Evolutionary conservation across 345 rosid species (phyloP).

Genomic region (Arabis hirsuta): DNA sequence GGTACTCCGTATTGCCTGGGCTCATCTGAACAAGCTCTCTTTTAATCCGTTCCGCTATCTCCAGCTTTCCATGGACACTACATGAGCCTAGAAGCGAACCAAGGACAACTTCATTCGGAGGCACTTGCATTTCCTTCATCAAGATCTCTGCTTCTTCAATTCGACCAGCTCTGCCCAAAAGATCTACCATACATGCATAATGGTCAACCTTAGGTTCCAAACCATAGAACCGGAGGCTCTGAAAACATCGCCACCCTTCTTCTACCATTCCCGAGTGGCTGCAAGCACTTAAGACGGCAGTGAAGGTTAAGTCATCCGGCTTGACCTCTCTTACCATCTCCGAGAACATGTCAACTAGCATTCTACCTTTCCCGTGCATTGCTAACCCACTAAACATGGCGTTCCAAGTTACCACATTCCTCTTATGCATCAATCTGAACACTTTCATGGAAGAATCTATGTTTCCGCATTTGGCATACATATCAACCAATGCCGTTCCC

Average conservation of each 20-base stretch:
- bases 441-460: slow-evolving; percentile 56
- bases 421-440: slow-evolving; percentile 55
- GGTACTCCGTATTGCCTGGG: slow-evolving; percentile 67
- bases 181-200: slow-evolving; percentile 91
- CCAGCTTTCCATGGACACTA: slow-evolving; percentile 59
- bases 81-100: slow-evolving; percentile 88
- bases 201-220: slow-evolving; percentile 69
- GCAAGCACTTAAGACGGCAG: slow-evolving; percentile 74
- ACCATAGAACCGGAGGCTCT: slow-evolving; percentile 50
- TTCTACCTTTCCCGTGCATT: slow-evolving; percentile 68
- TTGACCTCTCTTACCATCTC: slow-evolving; percentile 65
- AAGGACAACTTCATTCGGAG: slow-evolving; percentile 78
- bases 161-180: slow-evolving; percentile 76
- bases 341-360: slow-evolving; percentile 56
- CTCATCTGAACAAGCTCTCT: slow-evolving; percentile 56
- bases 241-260: slow-evolving; percentile 57
- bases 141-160: slow-evolving; percentile 70
- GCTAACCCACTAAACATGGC: slow-evolving; percentile 77
- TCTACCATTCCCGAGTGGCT: slow-evolving; percentile 80
- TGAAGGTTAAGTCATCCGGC: slow-evolving; percentile 77
- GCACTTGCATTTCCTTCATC: slow-evolving; percentile 68
- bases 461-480: slow-evolving; percentile 87
- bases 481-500: slow-evolving; percentile 79
- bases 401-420: slow-evolving; percentile 85
- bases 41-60: slow-evolving; percentile 56